These are phyloP conservation scores for Mortierella sp. DNA, from an alignment of 371 early-diverging fungal genomes.

Conservation along the genomic window DNA sequence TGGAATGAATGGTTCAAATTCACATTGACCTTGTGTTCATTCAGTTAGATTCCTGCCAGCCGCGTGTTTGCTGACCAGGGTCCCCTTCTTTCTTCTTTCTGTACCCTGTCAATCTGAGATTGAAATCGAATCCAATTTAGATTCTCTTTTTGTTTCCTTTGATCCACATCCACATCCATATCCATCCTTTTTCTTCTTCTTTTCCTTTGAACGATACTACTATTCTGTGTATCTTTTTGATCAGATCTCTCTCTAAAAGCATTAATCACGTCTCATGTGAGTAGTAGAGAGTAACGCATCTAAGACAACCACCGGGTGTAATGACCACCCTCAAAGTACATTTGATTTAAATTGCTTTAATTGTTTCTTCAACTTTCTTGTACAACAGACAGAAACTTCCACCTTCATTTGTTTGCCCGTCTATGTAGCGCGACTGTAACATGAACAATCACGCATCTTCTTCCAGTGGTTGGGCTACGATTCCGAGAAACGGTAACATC, in stretches of 20 bases:
- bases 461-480: constrained; percentile 1
- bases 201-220: background rate
- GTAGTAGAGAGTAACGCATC: background rate
- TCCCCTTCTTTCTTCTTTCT: background rate
- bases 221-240: constrained; percentile 2
- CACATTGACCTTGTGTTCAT: constrained; percentile 1
- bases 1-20: constrained; percentile 6
- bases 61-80: constrained; percentile 1
- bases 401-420: background rate
- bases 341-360: background rate
- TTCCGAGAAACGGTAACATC: constrained; percentile 8
- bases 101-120: background rate
- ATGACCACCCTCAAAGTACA: background rate
- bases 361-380: background rate
- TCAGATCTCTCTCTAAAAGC: background rate
- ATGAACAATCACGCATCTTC: constrained; percentile 4
- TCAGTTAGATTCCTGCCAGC: background rate
- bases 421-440: background rate
- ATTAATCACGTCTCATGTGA: background rate
- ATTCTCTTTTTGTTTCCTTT: constrained; percentile 10
- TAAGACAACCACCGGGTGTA: background rate
- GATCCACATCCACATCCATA: background rate
- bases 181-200: background rate
- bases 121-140: no score
- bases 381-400: constrained; percentile 9